Conservation (phyloP, 2,329 filamentous ascomycete genomes). For the Colletotrichum graminicola region DNA sequence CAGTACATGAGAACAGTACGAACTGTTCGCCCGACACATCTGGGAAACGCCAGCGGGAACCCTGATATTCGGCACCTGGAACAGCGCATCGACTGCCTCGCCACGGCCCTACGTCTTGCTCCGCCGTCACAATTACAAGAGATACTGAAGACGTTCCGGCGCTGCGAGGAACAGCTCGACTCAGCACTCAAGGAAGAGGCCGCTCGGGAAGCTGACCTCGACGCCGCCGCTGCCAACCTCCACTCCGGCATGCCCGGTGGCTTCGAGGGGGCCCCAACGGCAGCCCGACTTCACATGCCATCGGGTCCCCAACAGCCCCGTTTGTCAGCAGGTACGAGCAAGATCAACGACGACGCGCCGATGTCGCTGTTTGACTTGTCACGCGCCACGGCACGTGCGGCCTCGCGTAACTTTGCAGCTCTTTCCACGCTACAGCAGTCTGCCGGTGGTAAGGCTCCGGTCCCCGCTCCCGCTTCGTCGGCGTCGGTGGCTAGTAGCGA, state of each 20-base stretch:
- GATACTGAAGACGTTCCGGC: constrained; percentile 79
- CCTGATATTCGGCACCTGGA: constrained; percentile 78
- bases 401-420: constrained; percentile 69
- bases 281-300: constrained; percentile 50
- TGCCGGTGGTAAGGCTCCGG: constrained; percentile 47
- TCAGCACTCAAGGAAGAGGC: constrained; percentile 75
- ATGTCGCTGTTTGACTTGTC: constrained; percentile 76
- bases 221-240: constrained; percentile 70
- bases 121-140: constrained; percentile 78
- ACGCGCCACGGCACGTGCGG: constrained; percentile 69
- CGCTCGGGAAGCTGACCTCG: constrained; percentile 77
- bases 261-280: constrained; percentile 57
- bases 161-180: constrained; percentile 83
- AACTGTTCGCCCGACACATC: constrained; percentile 68
- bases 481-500: constrained; percentile 29
- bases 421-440: constrained; percentile 65
- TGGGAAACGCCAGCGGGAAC: constrained; percentile 71
- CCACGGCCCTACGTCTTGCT: constrained; percentile 79
- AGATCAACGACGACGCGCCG: constrained; percentile 68
- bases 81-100: constrained; percentile 84
- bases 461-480: constrained; percentile 12
- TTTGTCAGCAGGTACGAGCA: constrained; percentile 55
- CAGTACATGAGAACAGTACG: constrained; percentile 72
- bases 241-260: constrained; percentile 68
- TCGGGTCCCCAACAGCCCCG: constrained; percentile 41